phyloP scores from a whole-genome alignment of 2,329 filamentous ascomycete species.

The Exophiala mesophila region DNA sequence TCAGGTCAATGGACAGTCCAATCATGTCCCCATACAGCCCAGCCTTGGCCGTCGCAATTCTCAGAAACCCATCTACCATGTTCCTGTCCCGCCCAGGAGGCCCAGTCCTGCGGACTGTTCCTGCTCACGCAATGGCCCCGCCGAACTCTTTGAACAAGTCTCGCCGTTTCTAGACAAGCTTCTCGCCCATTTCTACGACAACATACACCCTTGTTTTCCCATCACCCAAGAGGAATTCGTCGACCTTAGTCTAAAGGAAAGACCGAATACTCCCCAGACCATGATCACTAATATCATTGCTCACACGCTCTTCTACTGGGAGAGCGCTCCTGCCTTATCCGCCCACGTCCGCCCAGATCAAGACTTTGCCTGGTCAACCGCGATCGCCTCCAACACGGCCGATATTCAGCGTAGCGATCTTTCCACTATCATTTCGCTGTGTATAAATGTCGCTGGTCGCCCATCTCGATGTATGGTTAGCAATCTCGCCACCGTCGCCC shows the following conservation, averaged over 20 bases:
- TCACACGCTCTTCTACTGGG: conserved; percentile 56
- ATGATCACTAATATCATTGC: conserved; percentile 56
- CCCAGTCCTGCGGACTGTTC: conserved; percentile 37
- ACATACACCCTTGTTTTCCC: conserved; percentile 58
- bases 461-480: conserved; percentile 34
- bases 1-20: conserved; percentile 29
- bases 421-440: conserved; percentile 53
- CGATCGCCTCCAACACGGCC: conserved; percentile 52
- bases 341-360: conserved; percentile 51
- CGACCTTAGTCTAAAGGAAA: conserved; percentile 46
- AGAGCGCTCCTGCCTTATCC: conserved; percentile 41
- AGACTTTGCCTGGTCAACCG: conserved; percentile 59
- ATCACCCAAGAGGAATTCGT: conserved; percentile 55
- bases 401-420: conserved; percentile 56
- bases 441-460: conserved; percentile 57
- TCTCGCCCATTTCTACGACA: conserved; percentile 50
- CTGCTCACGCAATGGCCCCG: conserved; percentile 48
- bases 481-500: conserved; percentile 51
- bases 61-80: conserved; percentile 41
- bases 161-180: conserved; percentile 51
- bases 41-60: conserved; percentile 32
- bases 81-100: conserved; percentile 29
- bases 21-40: conserved; percentile 26
- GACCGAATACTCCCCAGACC: conserved; percentile 49
- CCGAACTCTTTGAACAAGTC: conserved; percentile 54